Evolutionary conservation across 2,329 filamentous ascomycete species (phyloP).

Genomic region (Cercospora janseana): DNA sequence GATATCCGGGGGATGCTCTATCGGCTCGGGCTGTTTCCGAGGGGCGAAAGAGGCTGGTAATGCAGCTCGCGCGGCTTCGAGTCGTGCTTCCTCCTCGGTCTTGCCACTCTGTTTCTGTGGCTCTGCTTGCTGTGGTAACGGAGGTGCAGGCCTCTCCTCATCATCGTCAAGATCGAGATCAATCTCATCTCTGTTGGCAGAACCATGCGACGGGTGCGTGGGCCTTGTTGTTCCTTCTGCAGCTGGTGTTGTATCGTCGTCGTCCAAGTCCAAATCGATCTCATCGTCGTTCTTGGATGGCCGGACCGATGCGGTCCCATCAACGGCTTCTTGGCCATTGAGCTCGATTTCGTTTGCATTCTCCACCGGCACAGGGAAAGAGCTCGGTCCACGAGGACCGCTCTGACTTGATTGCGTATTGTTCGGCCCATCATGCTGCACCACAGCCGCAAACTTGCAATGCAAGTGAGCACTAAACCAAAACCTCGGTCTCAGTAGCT

Average conservation of each 20-base stretch:
- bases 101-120: neutral
- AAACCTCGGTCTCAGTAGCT: slow-evolving; percentile 74
- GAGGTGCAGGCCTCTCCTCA: slow-evolving; percentile 22
- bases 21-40: slow-evolving; percentile 44
- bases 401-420: neutral
- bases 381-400: neutral
- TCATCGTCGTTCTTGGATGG: slow-evolving; percentile 59
- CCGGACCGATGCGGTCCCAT: neutral
- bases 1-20: slow-evolving; percentile 68
- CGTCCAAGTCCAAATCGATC: slow-evolving; percentile 56
- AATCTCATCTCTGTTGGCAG: slow-evolving; percentile 45
- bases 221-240: slow-evolving; percentile 9
- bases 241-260: slow-evolving; percentile 28
- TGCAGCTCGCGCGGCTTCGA: slow-evolving; percentile 56
- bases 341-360: slow-evolving; percentile 38
- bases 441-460: slow-evolving; percentile 72
- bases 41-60: slow-evolving; percentile 70
- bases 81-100: slow-evolving; percentile 7
- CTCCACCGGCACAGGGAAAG: neutral
- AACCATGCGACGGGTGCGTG: slow-evolving; percentile 2
- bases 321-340: slow-evolving; percentile 42
- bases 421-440: slow-evolving; percentile 45
- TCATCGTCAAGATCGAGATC: slow-evolving; percentile 39
- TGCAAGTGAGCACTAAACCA: slow-evolving; percentile 95
- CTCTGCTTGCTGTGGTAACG: slow-evolving; percentile 8